Conservation (phyloP, 1,139 yeast species). For the Blastobotrys raffinosifermentans region DNA sequence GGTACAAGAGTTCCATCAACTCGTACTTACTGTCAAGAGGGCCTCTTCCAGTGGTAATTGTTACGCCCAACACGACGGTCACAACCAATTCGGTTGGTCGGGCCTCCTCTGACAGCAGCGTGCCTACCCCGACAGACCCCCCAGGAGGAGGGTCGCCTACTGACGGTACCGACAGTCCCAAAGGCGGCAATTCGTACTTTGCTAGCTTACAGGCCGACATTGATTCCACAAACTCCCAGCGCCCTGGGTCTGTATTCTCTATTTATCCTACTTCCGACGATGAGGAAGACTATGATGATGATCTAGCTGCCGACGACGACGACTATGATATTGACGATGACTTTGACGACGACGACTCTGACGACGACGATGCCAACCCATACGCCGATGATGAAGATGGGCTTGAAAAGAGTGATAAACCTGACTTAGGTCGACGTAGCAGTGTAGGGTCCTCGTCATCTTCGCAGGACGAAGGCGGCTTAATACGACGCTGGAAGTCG, state of each 20-base stretch:
- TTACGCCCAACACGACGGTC: conserved; percentile 14
- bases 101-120: neutral
- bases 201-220: neutral
- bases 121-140: neutral
- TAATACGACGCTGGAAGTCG: no score
- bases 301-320: conserved; percentile 5
- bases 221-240: no score
- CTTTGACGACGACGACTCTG: conserved; percentile 3
- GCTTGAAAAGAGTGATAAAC: neutral
- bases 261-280: conserved; percentile 3
- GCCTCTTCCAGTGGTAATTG: conserved; percentile 27
- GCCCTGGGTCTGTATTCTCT: conserved; percentile 5
- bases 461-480: no score
- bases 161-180: neutral
- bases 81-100: no score
- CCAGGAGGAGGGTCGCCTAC: neutral
- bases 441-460: no score
- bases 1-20: conserved; percentile 22
- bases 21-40: conserved; percentile 25
- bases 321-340: conserved; percentile 5
- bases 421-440: no score
- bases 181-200: neutral
- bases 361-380: neutral
- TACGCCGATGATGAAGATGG: neutral
- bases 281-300: conserved; percentile 9